These are phyloP conservation scores for Camelina sativa DNA, from an alignment of 345 rosid genomes.

Conservation along the genomic window DNA sequence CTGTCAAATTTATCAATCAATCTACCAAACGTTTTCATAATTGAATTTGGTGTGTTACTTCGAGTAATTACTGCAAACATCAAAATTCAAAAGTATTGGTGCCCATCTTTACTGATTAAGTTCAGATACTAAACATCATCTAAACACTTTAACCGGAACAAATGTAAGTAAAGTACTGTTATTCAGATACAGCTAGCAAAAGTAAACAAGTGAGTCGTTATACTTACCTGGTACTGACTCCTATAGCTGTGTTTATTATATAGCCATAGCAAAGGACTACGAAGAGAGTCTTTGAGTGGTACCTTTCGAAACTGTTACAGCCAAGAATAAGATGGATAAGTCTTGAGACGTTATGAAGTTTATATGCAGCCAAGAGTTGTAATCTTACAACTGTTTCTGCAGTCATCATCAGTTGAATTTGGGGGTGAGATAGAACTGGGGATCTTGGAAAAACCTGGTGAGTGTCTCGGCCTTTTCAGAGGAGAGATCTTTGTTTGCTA, in stretches of 20 bases:
- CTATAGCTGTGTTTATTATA: neutral
- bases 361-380: constrained; percentile 19
- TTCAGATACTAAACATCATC: neutral
- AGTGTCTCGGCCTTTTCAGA: constrained; percentile 73
- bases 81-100: neutral
- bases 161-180: neutral
- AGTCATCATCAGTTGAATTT: constrained; percentile 57
- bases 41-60: neutral
- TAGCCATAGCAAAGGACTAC: neutral
- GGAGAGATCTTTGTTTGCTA: constrained; percentile 87
- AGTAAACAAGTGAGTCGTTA: constrained; percentile 2
- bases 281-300: neutral
- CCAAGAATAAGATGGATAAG: constrained; percentile 20
- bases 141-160: constrained; percentile 1
- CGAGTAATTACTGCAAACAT: constrained; percentile 6
- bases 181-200: neutral
- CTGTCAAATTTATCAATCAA: constrained; percentile 6
- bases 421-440: constrained; percentile 69
- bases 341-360: neutral
- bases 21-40: constrained; percentile 14
- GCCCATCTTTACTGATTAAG: neutral
- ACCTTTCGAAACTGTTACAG: constrained; percentile 5
- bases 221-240: constrained; percentile 13
- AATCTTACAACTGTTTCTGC: constrained; percentile 17
- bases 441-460: constrained; percentile 72